These are phyloP conservation scores for Steccherinum ochraceum DNA, from an alignment of 768 basidiomycete species.

Conservation along the genomic window DNA sequence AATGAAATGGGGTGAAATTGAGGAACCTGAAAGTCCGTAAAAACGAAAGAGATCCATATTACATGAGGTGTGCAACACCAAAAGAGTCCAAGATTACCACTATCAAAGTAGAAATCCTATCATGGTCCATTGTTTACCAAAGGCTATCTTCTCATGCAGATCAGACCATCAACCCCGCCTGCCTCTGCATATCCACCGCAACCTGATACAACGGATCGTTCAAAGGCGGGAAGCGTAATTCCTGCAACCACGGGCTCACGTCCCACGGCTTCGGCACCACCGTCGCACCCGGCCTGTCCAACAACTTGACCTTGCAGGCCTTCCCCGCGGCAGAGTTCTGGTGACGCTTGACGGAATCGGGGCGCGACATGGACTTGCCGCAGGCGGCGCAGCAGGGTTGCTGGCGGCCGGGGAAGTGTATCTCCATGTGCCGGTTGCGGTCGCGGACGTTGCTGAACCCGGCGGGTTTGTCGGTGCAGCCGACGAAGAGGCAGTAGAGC, in stretches of 20 bases:
- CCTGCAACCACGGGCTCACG: neutral
- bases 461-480: neutral
- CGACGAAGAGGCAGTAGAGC: neutral
- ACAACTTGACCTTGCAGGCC: neutral
- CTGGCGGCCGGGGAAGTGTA: neutral
- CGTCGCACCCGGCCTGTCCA: neutral
- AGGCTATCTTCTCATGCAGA: too few species aligned
- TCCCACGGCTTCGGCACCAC: neutral
- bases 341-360: neutral
- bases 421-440: slow-evolving; percentile 1
- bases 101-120: too few species aligned
- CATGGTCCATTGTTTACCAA: too few species aligned
- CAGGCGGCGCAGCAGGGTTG: neutral
- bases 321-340: neutral
- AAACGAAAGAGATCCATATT: too few species aligned
- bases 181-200: neutral
- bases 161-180: too few species aligned
- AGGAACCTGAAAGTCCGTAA: too few species aligned
- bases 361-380: neutral
- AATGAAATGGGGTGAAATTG: too few species aligned
- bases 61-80: too few species aligned
- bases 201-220: neutral
- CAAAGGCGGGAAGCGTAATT: neutral
- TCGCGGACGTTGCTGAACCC: neutral
- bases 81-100: too few species aligned